Evolutionary conservation across 2,329 filamentous ascomycete species (phyloP).

Genomic region (Apiospora kogelbergensis): DNA sequence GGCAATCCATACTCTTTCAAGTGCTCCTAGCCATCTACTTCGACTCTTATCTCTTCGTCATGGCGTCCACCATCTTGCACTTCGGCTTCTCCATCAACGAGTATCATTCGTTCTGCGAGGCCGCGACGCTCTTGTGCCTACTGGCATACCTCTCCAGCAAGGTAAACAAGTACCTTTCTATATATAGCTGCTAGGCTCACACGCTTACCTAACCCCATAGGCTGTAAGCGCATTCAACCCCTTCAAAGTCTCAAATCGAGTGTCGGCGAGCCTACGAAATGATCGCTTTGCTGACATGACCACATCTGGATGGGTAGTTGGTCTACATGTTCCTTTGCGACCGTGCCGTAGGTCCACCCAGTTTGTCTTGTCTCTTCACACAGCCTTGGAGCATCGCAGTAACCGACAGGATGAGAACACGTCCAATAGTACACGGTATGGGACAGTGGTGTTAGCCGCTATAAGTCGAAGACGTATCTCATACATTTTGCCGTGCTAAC

Average conservation of each 20-base stretch:
- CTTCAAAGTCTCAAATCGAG: not conserved
- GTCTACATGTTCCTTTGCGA: not conserved
- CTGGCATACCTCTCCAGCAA: not conserved
- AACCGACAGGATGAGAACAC: not conserved
- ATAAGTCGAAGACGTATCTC: not conserved
- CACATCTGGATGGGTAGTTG: not conserved
- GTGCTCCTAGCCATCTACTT: not conserved
- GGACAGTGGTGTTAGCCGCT: not conserved
- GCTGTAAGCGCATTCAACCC: no score
- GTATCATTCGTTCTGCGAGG: not conserved
- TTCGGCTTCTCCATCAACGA: not conserved
- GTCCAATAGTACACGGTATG: not conserved
- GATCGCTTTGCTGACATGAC: not conserved
- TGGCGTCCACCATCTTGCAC: not conserved
- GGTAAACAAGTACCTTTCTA: not conserved
- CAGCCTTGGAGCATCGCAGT: no score
- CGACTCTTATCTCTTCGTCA: not conserved
- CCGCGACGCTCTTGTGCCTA: not conserved
- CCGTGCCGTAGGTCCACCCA: not conserved
- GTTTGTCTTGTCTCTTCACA: no score
- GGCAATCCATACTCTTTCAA: not conserved
- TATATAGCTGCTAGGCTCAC: not conserved
- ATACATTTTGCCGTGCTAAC: not conserved
- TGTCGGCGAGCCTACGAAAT: rapidly evolving
- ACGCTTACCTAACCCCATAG: not conserved